These are phyloP conservation scores for Nannochloropsis oceanica DNA, from an alignment of 108 stramenopile genomes.

Conservation along the genomic window DNA sequence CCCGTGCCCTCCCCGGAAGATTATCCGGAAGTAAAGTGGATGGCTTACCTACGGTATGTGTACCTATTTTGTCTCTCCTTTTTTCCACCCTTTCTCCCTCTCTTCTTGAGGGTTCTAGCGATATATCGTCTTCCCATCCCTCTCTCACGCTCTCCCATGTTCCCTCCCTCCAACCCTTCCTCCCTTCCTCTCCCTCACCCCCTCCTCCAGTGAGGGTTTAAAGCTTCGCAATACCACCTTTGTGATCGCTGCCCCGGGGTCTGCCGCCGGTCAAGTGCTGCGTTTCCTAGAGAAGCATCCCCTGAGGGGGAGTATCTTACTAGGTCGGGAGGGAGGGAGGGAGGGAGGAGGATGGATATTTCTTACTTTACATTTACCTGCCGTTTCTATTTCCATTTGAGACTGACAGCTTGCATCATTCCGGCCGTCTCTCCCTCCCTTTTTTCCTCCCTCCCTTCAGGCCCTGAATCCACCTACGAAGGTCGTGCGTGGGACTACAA, in stretches of 20 bases:
- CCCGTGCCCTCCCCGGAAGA: background rate
- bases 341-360: background rate
- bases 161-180: background rate
- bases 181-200: background rate
- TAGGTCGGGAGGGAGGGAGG: background rate
- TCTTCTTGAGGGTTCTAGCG: background rate
- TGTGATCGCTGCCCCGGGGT: background rate
- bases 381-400: too few species aligned
- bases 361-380: too few species aligned
- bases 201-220: background rate
- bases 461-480: background rate
- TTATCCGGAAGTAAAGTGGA: background rate
- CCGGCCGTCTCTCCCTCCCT: background rate
- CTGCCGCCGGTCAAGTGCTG: background rate
- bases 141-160: background rate
- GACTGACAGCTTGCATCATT: too few species aligned
- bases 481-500: background rate
- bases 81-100: background rate
- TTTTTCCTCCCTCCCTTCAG: background rate
- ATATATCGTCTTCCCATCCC: background rate
- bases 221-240: background rate
- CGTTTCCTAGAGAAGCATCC: background rate
- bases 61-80: background rate
- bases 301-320: background rate
- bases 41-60: background rate